Evolutionary conservation across 768 basidiomycete species (phyloP).

Genomic region (Tricholoma sp.): DNA sequence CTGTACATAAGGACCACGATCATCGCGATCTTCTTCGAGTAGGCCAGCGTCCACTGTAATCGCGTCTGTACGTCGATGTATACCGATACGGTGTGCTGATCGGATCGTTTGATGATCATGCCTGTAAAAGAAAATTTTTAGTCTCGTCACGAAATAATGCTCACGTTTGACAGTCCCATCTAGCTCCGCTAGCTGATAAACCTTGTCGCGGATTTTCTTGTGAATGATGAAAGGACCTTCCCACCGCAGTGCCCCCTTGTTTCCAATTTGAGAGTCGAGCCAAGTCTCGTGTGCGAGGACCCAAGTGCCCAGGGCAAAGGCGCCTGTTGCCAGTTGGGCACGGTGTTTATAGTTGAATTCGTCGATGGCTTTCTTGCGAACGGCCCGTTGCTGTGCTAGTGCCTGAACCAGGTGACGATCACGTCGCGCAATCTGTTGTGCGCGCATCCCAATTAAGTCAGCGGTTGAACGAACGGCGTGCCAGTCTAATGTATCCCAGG

Average conservation of each 20-base stretch:
- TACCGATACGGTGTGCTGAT: too few relatives aligned
- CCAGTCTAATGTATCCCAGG: too few relatives aligned
- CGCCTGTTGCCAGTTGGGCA: conserved; percentile 8
- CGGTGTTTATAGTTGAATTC: conserved; percentile 17
- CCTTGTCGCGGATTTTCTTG: conserved; percentile 17
- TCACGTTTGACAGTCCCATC: conserved; percentile 9
- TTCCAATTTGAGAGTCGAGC: conserved; percentile 23
- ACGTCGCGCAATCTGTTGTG: conserved; percentile 15
- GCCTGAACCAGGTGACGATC: conserved; percentile 16
- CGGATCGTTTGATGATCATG: too few relatives aligned
- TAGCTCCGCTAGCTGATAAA: conserved; percentile 12
- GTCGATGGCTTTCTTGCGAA: conserved; percentile 15
- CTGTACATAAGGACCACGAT: too few relatives aligned
- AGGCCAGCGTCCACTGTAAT: too few relatives aligned
- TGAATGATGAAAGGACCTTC: conserved; percentile 26
- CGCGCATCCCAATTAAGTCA: conserved; percentile 20
- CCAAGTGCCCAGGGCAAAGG: conserved; percentile 22
- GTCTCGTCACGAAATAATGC: neutral
- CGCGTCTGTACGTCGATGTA: too few relatives aligned
- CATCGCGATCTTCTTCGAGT: too few relatives aligned
- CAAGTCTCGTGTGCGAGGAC: conserved; percentile 27
- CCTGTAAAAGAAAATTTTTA: neutral
- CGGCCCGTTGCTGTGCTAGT: conserved; percentile 1
- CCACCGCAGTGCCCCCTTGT: conserved; percentile 23
- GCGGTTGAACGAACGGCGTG: conserved; percentile 17